Evolutionary conservation across 83 land plant species (phyloP).

Genomic region (Picea abies): DNA sequence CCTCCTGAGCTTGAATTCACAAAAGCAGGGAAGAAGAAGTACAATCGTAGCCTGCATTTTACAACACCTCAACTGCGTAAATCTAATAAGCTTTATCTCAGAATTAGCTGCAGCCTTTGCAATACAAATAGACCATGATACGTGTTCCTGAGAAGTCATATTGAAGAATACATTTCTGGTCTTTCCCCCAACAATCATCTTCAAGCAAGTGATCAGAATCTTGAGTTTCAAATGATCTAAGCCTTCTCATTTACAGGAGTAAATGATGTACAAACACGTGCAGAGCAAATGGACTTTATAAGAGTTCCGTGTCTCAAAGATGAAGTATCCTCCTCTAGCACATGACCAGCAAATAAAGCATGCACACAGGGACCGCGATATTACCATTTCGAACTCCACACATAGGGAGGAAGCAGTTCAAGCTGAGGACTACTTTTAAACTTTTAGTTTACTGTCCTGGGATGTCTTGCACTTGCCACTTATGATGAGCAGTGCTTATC

Average conservation of each 20-base stretch:
- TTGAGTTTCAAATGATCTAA: neutral
- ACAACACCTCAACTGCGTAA: neutral
- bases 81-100: neutral
- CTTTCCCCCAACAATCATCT: neutral
- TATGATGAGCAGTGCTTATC: neutral
- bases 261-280: constrained; percentile 3
- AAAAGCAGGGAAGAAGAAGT: neutral
- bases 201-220: neutral
- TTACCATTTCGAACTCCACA: neutral
- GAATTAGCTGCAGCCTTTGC: neutral
- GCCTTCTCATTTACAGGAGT: constrained; percentile 10
- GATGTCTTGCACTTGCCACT: neutral
- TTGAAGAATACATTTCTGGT: neutral
- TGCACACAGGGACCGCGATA: neutral
- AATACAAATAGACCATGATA: neutral
- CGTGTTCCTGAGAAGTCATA: neutral
- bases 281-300: neutral
- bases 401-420: neutral
- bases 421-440: no score
- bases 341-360: constrained; percentile 2
- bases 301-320: neutral
- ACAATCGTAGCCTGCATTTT: constrained; percentile 8
- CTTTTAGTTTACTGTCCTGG: neutral
- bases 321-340: constrained; percentile 1
- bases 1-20: no score